These are phyloP conservation scores for Kockiozyma suomiensis DNA, from an alignment of 805 yeast species.

Conservation along the genomic window DNA sequence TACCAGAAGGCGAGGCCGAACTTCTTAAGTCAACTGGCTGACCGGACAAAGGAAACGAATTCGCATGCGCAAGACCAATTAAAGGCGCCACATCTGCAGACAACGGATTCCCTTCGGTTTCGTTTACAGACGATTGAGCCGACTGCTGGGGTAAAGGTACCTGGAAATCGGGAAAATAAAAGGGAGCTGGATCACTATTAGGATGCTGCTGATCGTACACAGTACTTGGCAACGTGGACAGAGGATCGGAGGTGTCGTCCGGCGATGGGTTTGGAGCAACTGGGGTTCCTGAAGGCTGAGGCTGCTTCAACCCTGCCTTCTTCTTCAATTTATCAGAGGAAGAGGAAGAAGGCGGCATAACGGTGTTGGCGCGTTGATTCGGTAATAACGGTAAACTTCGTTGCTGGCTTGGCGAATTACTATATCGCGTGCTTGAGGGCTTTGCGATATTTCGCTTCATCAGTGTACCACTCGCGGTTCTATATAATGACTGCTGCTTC, in stretches of 20 bases:
- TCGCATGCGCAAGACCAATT: background rate
- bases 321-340: background rate
- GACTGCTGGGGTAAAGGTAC: background rate
- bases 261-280: background rate
- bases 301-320: constrained; percentile 1
- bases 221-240: background rate
- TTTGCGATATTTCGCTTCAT: constrained; percentile 5
- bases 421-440: constrained; percentile 1
- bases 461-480: constrained; percentile 14
- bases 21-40: background rate
- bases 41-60: background rate
- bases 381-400: background rate
- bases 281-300: background rate
- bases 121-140: background rate
- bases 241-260: background rate
- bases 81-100: background rate
- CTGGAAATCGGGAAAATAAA: background rate
- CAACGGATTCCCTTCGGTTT: background rate
- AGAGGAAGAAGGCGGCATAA: background rate
- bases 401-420: background rate
- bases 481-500: background rate
- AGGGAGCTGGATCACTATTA: constrained; percentile 1
- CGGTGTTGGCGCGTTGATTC: background rate
- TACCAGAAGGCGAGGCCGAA: background rate
- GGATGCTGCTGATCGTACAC: constrained; percentile 7